These are phyloP conservation scores for Inga oerstediana DNA, from an alignment of 306 rosid species.

Conservation along the genomic window DNA sequence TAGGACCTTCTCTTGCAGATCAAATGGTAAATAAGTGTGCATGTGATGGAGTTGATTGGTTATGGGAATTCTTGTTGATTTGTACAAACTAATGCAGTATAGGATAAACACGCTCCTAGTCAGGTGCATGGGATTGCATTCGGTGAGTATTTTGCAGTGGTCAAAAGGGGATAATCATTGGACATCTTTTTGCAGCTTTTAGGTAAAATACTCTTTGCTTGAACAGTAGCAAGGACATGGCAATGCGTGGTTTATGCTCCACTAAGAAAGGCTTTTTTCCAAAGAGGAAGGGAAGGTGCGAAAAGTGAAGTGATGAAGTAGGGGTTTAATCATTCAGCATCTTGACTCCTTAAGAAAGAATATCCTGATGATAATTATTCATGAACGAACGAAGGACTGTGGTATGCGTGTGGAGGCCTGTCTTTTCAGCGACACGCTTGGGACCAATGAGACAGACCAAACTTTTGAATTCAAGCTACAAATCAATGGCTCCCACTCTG, in stretches of 20 bases:
- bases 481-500: conserved; percentile 32
- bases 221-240: neutral
- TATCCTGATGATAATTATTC: neutral
- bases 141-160: neutral
- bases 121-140: neutral
- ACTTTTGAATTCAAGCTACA: conserved; percentile 34
- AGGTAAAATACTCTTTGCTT: neutral
- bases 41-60: neutral
- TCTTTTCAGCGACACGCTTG: conserved; percentile 23
- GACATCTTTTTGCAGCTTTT: conserved; percentile 4
- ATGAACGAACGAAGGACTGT: neutral
- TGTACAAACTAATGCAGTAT: neutral
- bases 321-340: conserved; percentile 26
- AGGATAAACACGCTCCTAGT: neutral
- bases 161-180: neutral
- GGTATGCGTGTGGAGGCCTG: conserved; percentile 15
- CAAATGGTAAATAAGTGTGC: too few relatives aligned
- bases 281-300: neutral
- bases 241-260: conserved; percentile 6
- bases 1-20: too few relatives aligned
- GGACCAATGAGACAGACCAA: conserved; percentile 16
- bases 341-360: conserved; percentile 23
- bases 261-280: conserved; percentile 12
- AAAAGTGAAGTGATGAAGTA: neutral
- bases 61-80: neutral